phyloP scores from a whole-genome alignment of 176 grass and related monocot genomes.

The Oryza coarctata region DNA sequence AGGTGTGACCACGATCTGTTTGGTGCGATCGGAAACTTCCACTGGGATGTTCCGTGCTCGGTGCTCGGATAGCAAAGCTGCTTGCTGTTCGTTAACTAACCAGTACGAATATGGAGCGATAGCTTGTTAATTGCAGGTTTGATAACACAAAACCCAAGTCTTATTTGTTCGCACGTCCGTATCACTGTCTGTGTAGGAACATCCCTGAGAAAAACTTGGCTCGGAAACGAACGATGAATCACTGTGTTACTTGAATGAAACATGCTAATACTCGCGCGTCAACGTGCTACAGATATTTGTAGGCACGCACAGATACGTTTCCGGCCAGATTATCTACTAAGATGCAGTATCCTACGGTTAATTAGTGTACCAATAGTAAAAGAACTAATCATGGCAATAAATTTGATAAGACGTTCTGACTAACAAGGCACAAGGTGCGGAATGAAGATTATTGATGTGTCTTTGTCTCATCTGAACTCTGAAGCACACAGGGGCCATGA shows the following conservation, averaged over 20 bases:
- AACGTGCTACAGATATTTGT: not conserved
- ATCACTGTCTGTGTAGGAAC: not conserved
- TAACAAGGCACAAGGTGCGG: not conserved
- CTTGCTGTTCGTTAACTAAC: slow-evolving; percentile 28
- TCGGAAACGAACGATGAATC: not conserved
- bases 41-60: slow-evolving; percentile 4
- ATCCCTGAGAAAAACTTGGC: not conserved
- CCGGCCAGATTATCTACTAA: not conserved
- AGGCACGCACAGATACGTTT: not conserved
- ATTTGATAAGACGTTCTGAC: not conserved
- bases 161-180: slow-evolving; percentile 16
- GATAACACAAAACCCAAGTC: not conserved
- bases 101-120: not conserved
- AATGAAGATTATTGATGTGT: not conserved
- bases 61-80: slow-evolving; percentile 9
- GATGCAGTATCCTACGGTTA: not conserved
- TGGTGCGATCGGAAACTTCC: slow-evolving; percentile 30
- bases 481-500: not conserved
- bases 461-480: not conserved
- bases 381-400: not conserved
- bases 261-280: slow-evolving; percentile 24
- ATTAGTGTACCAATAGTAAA: not conserved
- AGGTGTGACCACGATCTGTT: not conserved
- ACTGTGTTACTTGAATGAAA: not conserved
- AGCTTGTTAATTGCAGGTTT: not conserved